A percentile compares a stretch with the other conserved stretches of the same genome.
phyloP scores from a whole-genome alignment of 805 yeast genomes.

The Wickerhamomyces silvicola region DNA sequence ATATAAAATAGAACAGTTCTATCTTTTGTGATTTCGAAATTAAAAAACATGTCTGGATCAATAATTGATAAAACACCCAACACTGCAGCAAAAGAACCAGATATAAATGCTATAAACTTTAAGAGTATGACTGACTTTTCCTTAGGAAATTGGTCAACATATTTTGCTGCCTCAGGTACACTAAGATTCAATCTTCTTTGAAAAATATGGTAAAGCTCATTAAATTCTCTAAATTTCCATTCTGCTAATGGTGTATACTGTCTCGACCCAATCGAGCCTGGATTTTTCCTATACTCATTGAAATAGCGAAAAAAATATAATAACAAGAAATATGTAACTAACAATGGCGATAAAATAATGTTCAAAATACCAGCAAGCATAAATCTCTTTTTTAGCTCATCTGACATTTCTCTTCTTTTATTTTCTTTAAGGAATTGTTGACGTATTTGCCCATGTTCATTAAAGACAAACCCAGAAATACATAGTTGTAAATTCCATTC shows the following conservation, averaged over 20 bases:
- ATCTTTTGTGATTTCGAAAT: constrained; percentile 80
- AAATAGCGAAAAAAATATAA: constrained; percentile 86
- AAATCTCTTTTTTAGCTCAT: constrained; percentile 72
- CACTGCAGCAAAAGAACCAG: constrained; percentile 87
- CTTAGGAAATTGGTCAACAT: constrained; percentile 88
- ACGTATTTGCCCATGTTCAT: constrained; percentile 75
- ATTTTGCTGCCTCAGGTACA: constrained; percentile 70
- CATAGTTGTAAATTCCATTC: constrained; percentile 95
- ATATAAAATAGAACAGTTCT: constrained; percentile 82
- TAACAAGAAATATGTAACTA: constrained; percentile 75
- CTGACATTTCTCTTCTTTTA: constrained; percentile 58
- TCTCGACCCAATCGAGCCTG: constrained; percentile 72
- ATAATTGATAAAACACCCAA: constrained; percentile 68
- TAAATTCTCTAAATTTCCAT: constrained; percentile 92
- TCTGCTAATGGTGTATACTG: constrained; percentile 92
- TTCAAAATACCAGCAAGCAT: constrained; percentile 84
- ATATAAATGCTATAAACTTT: constrained; percentile 61
- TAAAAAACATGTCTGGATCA: constrained; percentile 87
- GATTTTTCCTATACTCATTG: constrained; percentile 86
- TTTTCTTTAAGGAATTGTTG: constrained; percentile 63
- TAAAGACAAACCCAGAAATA: constrained; percentile 79
- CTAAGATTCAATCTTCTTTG: constrained; percentile 72
- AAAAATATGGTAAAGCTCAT: constrained; percentile 87
- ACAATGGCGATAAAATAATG: constrained; percentile 75
- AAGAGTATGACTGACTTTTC: constrained; percentile 53